Conservation (phyloP, 371 early-diverging fungal species). For the Mucor indicus region DNA sequence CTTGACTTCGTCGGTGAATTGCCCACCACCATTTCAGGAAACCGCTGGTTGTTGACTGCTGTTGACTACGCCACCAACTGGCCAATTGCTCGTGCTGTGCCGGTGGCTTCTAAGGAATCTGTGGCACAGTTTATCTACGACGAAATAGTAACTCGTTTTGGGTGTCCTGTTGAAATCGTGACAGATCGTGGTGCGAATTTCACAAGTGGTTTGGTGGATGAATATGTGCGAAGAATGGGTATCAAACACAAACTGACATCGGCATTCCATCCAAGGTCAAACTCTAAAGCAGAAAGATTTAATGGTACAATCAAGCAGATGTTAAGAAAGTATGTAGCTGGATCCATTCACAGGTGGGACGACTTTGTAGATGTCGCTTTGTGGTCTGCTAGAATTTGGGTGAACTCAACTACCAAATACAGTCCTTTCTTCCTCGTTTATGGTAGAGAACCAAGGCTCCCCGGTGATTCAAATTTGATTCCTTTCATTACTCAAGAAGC, state of each 20-base stretch:
- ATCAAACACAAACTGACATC: constrained; percentile 6
- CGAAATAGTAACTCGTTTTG: constrained; percentile 27
- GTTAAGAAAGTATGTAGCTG: constrained; percentile 11
- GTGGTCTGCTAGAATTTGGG: constrained; percentile 7
- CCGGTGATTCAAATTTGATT: constrained; percentile 2
- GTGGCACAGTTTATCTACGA: constrained; percentile 29
- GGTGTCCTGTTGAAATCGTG: constrained; percentile 22
- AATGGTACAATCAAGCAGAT: constrained; percentile 10
- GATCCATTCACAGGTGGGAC: constrained; percentile 14
- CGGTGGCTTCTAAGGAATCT: constrained; percentile 10
- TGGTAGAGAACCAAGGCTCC: constrained; percentile 14
- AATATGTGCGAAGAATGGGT: constrained; percentile 2
- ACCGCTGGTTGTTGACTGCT: constrained; percentile 26
- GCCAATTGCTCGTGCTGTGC: constrained; percentile 24
- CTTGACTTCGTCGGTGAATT: constrained; percentile 24
- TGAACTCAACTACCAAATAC: constrained; percentile 3
- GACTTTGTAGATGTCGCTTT: constrained; percentile 13
- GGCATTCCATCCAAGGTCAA: constrained; percentile 27
- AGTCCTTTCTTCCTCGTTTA: constrained; percentile 14
- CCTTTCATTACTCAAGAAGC: constrained; percentile 22
- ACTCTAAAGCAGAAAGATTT: constrained; percentile 19
- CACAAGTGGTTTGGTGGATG: not conserved
- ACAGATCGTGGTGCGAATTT: constrained; percentile 26
- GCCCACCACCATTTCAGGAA: constrained; percentile 12
- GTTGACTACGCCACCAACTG: constrained; percentile 44